A percentile compares a stretch with the other conserved stretches of the same genome.
Evolutionary conservation across 805 yeast species (phyloP).

Genomic region (Cyberlindnera xylosilytica): DNA sequence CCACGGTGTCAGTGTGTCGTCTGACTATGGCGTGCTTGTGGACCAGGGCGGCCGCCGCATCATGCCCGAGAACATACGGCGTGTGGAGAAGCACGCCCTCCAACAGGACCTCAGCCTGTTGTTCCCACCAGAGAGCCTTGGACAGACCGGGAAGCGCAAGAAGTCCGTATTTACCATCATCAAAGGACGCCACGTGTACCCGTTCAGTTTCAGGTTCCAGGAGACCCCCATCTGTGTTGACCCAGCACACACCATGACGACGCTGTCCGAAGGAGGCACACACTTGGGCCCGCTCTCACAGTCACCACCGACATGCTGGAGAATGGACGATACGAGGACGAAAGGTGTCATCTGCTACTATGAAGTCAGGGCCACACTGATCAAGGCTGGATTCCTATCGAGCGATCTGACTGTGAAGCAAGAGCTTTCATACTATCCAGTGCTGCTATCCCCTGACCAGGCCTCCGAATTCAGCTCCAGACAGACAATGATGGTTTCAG

Average conservation of each 20-base stretch:
- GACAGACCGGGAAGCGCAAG: neutral
- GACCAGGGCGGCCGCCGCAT: neutral
- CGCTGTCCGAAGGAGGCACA: neutral
- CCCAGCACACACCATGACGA: neutral
- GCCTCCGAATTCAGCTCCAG: neutral
- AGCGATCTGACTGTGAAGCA: slow-evolving; percentile 1
- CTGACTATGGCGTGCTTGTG: neutral
- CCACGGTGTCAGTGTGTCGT: slow-evolving; percentile 2
- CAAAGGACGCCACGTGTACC: slow-evolving; percentile 3
- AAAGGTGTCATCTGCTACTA: slow-evolving; percentile 5
- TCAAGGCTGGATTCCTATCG: slow-evolving; percentile 1
- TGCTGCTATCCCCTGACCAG: neutral
- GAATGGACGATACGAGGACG: neutral
- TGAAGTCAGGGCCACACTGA: slow-evolving; percentile 1
- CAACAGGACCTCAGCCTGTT: neutral
- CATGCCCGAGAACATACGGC: neutral
- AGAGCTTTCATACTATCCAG: neutral
- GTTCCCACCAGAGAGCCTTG: slow-evolving; percentile 1
- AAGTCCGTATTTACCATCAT: slow-evolving; percentile 2
- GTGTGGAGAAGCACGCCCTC: slow-evolving; percentile 2
- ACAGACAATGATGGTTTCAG: neutral
- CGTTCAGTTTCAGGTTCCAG: slow-evolving; percentile 2
- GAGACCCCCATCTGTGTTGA: slow-evolving; percentile 1
- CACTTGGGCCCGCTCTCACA: neutral
- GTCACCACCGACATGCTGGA: slow-evolving; percentile 1